Conservation (phyloP, 2,329 filamentous ascomycete species). For the Dothistroma septosporum region DNA sequence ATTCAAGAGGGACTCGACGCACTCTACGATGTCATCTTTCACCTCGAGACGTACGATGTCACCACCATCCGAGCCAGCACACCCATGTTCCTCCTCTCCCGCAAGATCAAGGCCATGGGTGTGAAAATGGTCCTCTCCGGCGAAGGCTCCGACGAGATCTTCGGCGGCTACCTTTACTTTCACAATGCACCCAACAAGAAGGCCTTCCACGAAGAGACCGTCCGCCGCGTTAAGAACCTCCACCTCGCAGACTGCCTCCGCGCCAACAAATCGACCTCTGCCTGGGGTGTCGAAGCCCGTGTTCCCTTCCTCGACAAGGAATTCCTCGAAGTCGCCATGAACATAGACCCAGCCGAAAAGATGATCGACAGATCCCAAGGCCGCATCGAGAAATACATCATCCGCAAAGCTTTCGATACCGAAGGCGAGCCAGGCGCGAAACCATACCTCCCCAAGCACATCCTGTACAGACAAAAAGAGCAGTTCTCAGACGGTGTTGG, state of each 20-base stretch:
- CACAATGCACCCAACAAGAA: constrained; percentile 86
- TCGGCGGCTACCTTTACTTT: constrained; percentile 98
- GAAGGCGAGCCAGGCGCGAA: constrained; percentile 66
- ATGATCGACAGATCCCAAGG: constrained; percentile 68
- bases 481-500: constrained; percentile 97
- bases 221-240: constrained; percentile 91
- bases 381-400: constrained; percentile 93
- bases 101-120: constrained; percentile 99
- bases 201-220: constrained; percentile 92
- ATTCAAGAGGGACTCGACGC: constrained; percentile 96
- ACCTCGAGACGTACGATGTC: constrained; percentile 96
- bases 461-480: constrained; percentile 98
- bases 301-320: constrained; percentile 97
- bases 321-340: constrained; percentile 91
- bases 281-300: constrained; percentile 95
- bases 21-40: constrained; percentile 94
- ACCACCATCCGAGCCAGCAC: constrained; percentile 98
- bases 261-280: constrained; percentile 98
- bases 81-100: constrained; percentile 94
- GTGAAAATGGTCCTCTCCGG: constrained; percentile 99
- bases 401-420: constrained; percentile 96
- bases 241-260: constrained; percentile 94
- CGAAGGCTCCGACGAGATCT: constrained; percentile 96
- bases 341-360: constrained; percentile 90
- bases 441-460: constrained; percentile 91